Evolutionary conservation across 2,329 filamentous ascomycete genomes (phyloP).

Genomic region (Trichoderma koningiopsis): DNA sequence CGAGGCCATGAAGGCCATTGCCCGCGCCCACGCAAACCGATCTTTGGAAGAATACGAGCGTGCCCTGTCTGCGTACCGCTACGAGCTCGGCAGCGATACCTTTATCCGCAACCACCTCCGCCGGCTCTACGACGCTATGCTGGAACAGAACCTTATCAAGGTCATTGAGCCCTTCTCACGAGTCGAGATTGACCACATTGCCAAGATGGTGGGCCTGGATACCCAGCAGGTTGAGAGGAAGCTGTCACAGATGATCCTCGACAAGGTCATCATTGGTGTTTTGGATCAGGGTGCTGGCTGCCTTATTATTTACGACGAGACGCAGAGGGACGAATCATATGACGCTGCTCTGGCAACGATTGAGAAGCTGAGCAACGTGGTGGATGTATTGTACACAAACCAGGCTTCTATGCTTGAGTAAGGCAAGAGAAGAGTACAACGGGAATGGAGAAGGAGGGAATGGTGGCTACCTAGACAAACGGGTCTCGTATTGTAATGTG

Average conservation of each 20-base stretch:
- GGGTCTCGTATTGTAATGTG: constrained; percentile 33
- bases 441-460: not conserved
- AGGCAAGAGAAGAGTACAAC: constrained; percentile 22
- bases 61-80: constrained; percentile 84
- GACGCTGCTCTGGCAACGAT: constrained; percentile 93
- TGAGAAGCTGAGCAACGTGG: constrained; percentile 94
- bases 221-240: constrained; percentile 97
- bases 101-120: constrained; percentile 98
- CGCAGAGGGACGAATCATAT: constrained; percentile 88
- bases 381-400: constrained; percentile 96
- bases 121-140: constrained; percentile 94
- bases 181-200: constrained; percentile 95
- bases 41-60: constrained; percentile 97
- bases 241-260: constrained; percentile 98
- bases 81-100: constrained; percentile 88
- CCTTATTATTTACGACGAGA: constrained; percentile 95
- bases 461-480: constrained; percentile 8
- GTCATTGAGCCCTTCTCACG: constrained; percentile 98
- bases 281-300: constrained; percentile 97
- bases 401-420: constrained; percentile 95
- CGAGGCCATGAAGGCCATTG: constrained; percentile 99
- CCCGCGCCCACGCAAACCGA: constrained; percentile 90
- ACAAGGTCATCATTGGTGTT: constrained; percentile 98
- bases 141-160: constrained; percentile 99
- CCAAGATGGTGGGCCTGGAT: constrained; percentile 95